Percentiles rank a stretch among this genome's conserved stretches.
Evolutionary conservation across 2,329 filamentous ascomycete species (phyloP).

Genomic region (Nemania diffusa): DNA sequence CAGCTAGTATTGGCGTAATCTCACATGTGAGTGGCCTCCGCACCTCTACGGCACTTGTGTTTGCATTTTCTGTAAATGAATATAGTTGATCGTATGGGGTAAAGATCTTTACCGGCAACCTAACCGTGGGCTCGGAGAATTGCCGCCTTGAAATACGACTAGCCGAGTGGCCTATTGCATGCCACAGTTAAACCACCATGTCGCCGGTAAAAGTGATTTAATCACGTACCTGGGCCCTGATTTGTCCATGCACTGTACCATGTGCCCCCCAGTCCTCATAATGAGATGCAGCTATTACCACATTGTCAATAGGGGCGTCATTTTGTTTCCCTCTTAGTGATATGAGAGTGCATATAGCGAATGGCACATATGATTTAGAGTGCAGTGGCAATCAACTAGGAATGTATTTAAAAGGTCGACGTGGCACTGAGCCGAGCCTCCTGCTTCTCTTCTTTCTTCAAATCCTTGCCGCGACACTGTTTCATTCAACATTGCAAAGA

Average conservation of each 20-base stretch:
- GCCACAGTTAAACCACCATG: conserved; percentile 36
- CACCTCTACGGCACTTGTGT: conserved; percentile 33
- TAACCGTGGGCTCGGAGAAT: conserved; percentile 33
- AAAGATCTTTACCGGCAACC: conserved; percentile 39
- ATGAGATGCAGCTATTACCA: conserved; percentile 23
- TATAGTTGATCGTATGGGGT: conserved; percentile 24
- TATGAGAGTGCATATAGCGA: not conserved
- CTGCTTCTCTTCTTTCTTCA: conserved; percentile 13
- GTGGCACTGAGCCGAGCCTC: conserved; percentile 16
- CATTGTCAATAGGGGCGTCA: conserved; percentile 1
- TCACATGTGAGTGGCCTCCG: conserved; percentile 26
- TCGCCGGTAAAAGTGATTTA: conserved; percentile 43
- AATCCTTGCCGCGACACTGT: not conserved
- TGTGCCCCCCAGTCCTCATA: conserved; percentile 14
- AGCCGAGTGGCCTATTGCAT: conserved; percentile 30
- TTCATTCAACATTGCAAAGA: conserved; percentile 30
- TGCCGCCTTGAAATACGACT: conserved; percentile 33
- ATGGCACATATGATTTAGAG: not conserved
- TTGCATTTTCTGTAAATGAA: conserved; percentile 23
- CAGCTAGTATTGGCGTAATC: not conserved
- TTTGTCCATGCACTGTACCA: conserved; percentile 33
- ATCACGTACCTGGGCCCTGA: conserved; percentile 33
- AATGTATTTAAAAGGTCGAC: conserved; percentile 17
- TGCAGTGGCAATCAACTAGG: not conserved
- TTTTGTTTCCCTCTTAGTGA: not conserved